Evolutionary conservation across 2,329 filamentous ascomycete genomes (phyloP), one percentile per base, ranked within the genome.

Genomic region (Pseudopyricularia cyperi): DNA sequence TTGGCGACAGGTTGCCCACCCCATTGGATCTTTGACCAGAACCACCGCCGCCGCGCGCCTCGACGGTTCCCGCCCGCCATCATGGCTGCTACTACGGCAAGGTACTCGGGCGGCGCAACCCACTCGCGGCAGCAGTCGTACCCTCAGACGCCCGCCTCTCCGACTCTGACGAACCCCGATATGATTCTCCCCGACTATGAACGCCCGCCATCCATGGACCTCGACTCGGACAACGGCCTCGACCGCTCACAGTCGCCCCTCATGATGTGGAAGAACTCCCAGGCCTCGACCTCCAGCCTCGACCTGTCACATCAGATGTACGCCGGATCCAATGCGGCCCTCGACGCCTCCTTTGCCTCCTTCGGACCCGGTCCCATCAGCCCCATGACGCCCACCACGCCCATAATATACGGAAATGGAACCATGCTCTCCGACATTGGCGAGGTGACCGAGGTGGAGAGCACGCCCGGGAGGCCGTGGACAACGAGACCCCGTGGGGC

Each of bases 131-230:
- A 66, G 44, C 57, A 60, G 56, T 63, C 66, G 34, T 74, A 76
- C 58, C 66, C 71, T 17, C 63, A 73, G 46, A 67, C 74, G 53
- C 82, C 85, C 57, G 81, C 80, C 12, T 94, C 88, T 54, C 90
- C 90, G 47, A 95, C 90, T 2, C 72, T 96, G 61, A 94, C 89
- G 52, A 94, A 95, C 66, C 89, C 89, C 51, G 90, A 95, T 65
- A 90, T 95, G 88, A 95, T 96, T 61, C 72, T 96, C 51, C 90
- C 90, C 55, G 82, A 85, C 63, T 82, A 83, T 62, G 79, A 81
- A 57, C 75, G 74, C 65, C 63, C 77, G 64, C 57, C 71, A 65
- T 65, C 71, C 65, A 46, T 46, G 44, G 71, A 74, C 63, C 70
- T 74, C 62, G 68, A 78, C 64, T 62, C 71, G 15, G 22, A n/a